Base-by-base conservation (phyloP, 805 yeast species). In the Wickerhamomyces strasburgensis region DNA sequence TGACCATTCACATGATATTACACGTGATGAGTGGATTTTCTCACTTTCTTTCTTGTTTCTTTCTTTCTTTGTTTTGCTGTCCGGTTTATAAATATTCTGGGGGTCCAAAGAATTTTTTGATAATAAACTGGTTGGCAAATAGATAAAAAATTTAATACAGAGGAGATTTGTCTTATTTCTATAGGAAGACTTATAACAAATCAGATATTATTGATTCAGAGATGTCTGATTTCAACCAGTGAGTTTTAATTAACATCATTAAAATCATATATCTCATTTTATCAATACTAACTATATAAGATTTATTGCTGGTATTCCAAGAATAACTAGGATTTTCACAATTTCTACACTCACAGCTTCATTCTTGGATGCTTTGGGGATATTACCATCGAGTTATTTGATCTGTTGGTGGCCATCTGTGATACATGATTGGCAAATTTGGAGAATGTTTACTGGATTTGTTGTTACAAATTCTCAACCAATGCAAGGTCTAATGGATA, bases 271-370 rank as follows among this genome's bases (percentile, higher is more conserved):
- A 5, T 5, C 14, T n/a, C 19, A 25, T 14, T 19, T n/a, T 15
- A 18, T 5, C 14, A 14, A 14, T 19, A 6, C 11, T 28, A 17
- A 29, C 27, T 9, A 16, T n/a, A n/a, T n/a, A 31, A 62, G 68
- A 39, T 67, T 68, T 44, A 62, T 68, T 8, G 50, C 57, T 3
- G 52, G 66, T 0, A 73, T 77, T 6, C 84, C 84, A 3, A 77
- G 78, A 6, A 73, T 78, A 16, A 78, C 84, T 5, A 60, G 83
- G 44, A 64, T 70, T 29, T 63, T 78, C 40, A 73, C 78, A 2
- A 59, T 76, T 27, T 55, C 73, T 3, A 62, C 82, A 0, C 58
- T 76, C 19, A 60, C 67, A 6, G 62, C 68, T 37, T 70, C 73
- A 6, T 67, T 74, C 1, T 45, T 64, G 5, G 55, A 60, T 36